A percentile compares a stretch with the other conserved stretches of the same genome.
These are phyloP conservation scores for Pythium sukuiense DNA, from an alignment of 352 stramenopile species.

Conservation along the genomic window DNA sequence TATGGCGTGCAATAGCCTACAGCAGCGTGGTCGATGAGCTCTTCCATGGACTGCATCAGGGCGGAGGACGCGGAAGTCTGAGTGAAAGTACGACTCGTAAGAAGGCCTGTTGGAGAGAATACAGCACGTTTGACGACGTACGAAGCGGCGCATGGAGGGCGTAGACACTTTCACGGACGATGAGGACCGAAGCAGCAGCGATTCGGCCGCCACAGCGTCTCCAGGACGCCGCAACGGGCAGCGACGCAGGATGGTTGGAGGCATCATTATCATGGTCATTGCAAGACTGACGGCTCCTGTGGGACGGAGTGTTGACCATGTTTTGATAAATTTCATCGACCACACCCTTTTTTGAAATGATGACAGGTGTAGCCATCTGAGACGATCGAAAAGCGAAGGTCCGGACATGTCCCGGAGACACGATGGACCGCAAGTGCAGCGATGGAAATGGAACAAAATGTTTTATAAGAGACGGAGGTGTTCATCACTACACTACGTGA, in stretches of 20 bases:
- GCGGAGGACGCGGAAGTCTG: constrained; percentile 20
- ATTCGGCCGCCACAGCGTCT: constrained; percentile 11
- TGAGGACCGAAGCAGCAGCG: constrained; percentile 11
- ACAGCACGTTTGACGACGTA: constrained; percentile 2
- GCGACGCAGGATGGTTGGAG: constrained; percentile 17
- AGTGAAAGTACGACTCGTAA: not conserved
- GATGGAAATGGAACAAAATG: not conserved
- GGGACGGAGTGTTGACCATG: not conserved
- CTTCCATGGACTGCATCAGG: constrained; percentile 46
- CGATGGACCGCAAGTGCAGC: not conserved
- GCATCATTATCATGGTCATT: constrained; percentile 13
- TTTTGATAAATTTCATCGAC: not conserved
- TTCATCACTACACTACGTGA: not conserved
- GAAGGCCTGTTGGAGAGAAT: not conserved
- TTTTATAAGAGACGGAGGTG: not conserved
- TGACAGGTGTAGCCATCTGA: not conserved
- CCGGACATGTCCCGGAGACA: too few species aligned
- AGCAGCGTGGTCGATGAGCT: constrained; percentile 49
- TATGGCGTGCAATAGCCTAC: constrained; percentile 10
- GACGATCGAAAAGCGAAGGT: too few species aligned
- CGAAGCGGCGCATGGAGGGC: constrained; percentile 13
- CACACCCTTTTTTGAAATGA: not conserved
- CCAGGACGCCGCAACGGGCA: constrained; percentile 13
- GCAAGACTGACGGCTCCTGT: not conserved
- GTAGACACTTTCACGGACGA: not conserved